These are phyloP conservation scores for Phoma herbarum DNA, from an alignment of 2,329 filamentous ascomycete genomes.

Conservation along the genomic window DNA sequence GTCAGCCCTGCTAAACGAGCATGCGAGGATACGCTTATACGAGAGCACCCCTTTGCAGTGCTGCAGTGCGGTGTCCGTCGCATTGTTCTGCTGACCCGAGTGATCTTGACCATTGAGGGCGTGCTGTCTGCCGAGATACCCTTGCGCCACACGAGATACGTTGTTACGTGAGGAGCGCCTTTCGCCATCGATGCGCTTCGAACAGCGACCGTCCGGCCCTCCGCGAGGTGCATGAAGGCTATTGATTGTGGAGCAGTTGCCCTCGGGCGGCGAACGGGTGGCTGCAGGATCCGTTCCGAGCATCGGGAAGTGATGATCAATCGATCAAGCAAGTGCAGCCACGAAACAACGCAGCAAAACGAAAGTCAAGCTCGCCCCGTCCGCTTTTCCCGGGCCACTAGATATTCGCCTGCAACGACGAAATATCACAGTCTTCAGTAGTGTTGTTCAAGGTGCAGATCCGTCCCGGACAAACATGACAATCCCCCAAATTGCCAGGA, in stretches of 20 bases:
- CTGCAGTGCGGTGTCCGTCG: not conserved
- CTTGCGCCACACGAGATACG: not conserved
- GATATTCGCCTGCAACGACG: not conserved
- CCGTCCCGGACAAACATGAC: not conserved
- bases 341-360: not conserved
- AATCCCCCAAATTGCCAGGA: not conserved
- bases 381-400: not conserved
- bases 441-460: not conserved
- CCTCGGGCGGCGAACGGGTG: slow-evolving; percentile 10
- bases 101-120: not conserved
- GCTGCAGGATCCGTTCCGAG: slow-evolving; percentile 8
- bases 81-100: not conserved
- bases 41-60: not conserved
- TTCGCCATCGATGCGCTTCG: not conserved
- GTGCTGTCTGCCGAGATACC: not conserved
- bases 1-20: slow-evolving; percentile 11
- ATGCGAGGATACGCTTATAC: slow-evolving; percentile 4
- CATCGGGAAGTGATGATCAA: not conserved
- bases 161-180: not conserved
- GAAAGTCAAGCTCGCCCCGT: not conserved
- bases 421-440: not conserved
- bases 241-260: slow-evolving; percentile 4
- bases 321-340: not conserved
- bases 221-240: slow-evolving; percentile 3
- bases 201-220: not conserved